Base-by-base conservation (phyloP, 2,329 filamentous ascomycete genomes). In the Nigrospora osmanthi region DNA sequence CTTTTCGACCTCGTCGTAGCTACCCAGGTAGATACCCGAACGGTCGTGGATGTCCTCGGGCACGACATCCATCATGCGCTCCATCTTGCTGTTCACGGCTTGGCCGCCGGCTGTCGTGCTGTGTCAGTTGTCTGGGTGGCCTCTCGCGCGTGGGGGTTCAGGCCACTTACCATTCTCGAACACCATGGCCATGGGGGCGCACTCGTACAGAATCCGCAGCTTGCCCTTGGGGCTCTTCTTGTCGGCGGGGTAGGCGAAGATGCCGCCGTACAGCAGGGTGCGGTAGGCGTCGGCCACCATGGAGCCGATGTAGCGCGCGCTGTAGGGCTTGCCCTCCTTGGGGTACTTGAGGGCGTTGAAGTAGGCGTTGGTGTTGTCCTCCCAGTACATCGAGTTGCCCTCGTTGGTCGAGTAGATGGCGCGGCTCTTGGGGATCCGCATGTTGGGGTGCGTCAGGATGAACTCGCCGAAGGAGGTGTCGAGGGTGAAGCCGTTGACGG, bases 251-350 rank as follows among this genome's bases (percentile, higher is more conserved):
- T 98, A 98, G 38, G 93, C 93, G 66, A 98, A 98, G 62, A 98
- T 87, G 54, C 93, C 93, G 49, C 93, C 93, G 64, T 98, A 98
- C 47, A 97, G 70, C 52, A 98, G 70, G 13, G 93, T 98, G 40
- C 93, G 84, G 71, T 98, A 98, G 13, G 93, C 93, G 66, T 98
- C 93, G 37, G 93, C 93, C 47, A 98, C 93, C 93, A 98, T 98
- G 73, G 82, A 88, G 47, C 91, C 91, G 56, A 98, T 98, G 68
- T 98, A 98, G 58, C 93, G 80, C 13, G 91, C 78, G 61, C 87
- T 94, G 72, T 98, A 97, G 35, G 93, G 93, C 73, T 95, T 96
- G 53, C 81, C 84, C 48, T 76, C 72, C 55, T 80, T 74, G 6
- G 89, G 87, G 63, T 78, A 80, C 74, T 98, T 98, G 61, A 98